Conservation (phyloP, 2,329 filamentous ascomycete genomes). For the Stylonectria norvegica region DNA sequence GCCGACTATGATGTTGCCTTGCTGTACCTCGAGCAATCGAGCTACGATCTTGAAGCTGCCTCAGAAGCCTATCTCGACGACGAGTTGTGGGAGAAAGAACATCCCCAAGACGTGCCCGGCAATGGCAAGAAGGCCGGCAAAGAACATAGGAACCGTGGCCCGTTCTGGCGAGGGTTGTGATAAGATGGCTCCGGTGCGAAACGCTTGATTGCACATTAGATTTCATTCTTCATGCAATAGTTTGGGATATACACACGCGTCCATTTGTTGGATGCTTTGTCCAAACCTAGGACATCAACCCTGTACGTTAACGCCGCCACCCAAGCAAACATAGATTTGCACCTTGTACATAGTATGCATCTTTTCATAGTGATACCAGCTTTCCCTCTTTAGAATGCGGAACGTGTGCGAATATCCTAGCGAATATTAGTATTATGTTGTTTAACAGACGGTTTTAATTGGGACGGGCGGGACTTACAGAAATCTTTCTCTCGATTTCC, state of each 20-base stretch:
- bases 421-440: neutral
- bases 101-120: constrained; percentile 43
- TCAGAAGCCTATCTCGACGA: constrained; percentile 65
- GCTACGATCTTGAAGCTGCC: constrained; percentile 64
- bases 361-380: constrained; percentile 22
- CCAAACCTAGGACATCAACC: constrained; percentile 24
- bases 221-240: constrained; percentile 28
- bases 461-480: constrained; percentile 42
- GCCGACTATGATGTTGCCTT: constrained; percentile 72
- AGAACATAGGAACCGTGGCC: constrained; percentile 28
- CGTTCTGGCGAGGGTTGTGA: constrained; percentile 33
- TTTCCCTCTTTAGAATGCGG: constrained; percentile 48
- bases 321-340: constrained; percentile 21
- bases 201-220: constrained; percentile 23
- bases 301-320: constrained; percentile 31
- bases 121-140: constrained; percentile 27
- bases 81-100: constrained; percentile 69
- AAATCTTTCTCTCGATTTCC: constrained; percentile 96
- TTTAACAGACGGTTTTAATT: neutral
- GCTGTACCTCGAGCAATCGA: constrained; percentile 68
- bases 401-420: constrained; percentile 56
- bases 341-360: constrained; percentile 26
- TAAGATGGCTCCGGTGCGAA: constrained; percentile 4
- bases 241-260: constrained; percentile 20
- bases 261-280: constrained; percentile 24